Evolutionary conservation across 2,329 filamentous ascomycete species (phyloP), one percentile per base, ranked within the genome.

Genomic region (Exophiala dermatitidis): DNA sequence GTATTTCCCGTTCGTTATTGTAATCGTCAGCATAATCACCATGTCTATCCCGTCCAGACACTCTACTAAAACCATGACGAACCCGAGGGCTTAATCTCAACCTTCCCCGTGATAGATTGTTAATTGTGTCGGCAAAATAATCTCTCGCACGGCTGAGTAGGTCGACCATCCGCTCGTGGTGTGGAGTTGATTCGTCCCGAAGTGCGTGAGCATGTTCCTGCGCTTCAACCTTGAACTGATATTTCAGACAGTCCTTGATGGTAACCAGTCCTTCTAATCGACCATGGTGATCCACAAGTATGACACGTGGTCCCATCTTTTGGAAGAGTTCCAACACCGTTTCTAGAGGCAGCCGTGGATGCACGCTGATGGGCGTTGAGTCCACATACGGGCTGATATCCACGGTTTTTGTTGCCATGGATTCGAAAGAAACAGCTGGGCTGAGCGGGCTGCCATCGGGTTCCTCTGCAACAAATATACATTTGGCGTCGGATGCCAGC

Each of bases 241-340:
- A 97, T 68, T 93, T 95, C 52, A 98, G 74, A 62, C 93, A 97
- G 68, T 98, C 93, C 69, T 98, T 98, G 58, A 96, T 87, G 0
- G 93, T 98, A 0, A 98, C 88, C 0, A 98, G 77, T 0, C 93
- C 93, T 0, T 80, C 81, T 1, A 98, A 77, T 46, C 82, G 81
- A 9, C 93, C 93, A 54, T 88, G 86, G 66, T 95, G 86, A 69
- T 98, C 93, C 37, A 96, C 85, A 2, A 98, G 77, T 46, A 98
- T 91, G 4, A 96, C 90, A 1, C 93, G 82, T 0, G 91, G 93
- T 0, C 93, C 93, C 68, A 98, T 94, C 73, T 97, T 98, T 69
- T 91, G 91, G 76, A 98, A 98, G 7, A 98, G 77, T 66, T 98
- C 93, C 90, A 98, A 96, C 32, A 95, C 91, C 0, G 93, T 98